Evolutionary conservation across 2,329 filamentous ascomycete species (phyloP), one percentile per base, ranked within the genome.

Genomic region (Cladophialophora chaetospira): DNA sequence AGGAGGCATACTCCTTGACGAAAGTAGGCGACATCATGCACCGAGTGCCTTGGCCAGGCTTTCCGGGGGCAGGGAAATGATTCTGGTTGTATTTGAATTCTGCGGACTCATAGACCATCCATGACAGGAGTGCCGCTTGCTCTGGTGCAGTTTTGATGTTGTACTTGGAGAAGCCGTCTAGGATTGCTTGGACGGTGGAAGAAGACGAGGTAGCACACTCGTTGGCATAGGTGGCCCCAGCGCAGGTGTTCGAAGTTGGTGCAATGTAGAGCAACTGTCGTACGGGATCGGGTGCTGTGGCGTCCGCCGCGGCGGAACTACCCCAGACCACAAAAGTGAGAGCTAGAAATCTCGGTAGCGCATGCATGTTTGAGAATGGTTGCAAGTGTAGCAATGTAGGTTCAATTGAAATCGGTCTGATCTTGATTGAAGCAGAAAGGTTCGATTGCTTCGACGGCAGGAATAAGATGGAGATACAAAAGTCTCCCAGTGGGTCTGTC

Each of bases 21-120:
- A 74, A 85, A 1, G 71, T 65, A 0, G 82, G 74, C 50, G 75
- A 79, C 70, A 87, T 82, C 85, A 88, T 88, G 68, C 85, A 85
- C 3, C 83, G 74, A 0, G 88, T 91, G 21, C 88, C 88, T 70
- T 92, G 87, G 6, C 88, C 89, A 0, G 86, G 79, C 0, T 73
- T 38, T 13, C 68, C 71, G 0, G 80, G 81, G 1, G 53, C 58
- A 2, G 63, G 63, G 74, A 71, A 81, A 65, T 84, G 76, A 73
- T 91, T 90, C 70, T 78, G 80, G 72, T 87, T 89, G 79, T 83
- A 92, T 66, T 82, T 79, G 74, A 92, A 89, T 61, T 86, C 79
- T 19, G 55, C 83, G 1, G 82, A 84, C 75, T 95, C 91, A 68
- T 85, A 86, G 9, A 86, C 82, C 75, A 89, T 87, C 67, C 91